These are phyloP conservation scores for Exophiala sp. DNA, from an alignment of 2,329 filamentous ascomycete genomes.

Conservation along the genomic window DNA sequence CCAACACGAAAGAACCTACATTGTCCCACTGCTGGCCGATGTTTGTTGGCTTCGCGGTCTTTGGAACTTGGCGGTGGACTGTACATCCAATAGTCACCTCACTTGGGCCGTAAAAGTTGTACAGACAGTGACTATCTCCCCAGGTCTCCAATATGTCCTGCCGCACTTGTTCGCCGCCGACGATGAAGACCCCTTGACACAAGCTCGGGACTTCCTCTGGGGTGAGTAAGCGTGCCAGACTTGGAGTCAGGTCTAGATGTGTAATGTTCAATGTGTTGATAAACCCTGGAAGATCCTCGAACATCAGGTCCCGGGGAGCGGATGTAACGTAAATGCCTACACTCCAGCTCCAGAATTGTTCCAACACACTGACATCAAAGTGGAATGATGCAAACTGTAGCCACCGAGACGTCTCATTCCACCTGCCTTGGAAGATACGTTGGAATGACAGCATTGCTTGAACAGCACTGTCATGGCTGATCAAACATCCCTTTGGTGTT, in stretches of 20 bases:
- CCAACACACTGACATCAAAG: constrained; percentile 87
- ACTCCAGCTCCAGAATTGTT: constrained; percentile 95
- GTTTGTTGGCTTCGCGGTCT: constrained; percentile 74
- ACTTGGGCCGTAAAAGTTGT: constrained; percentile 89
- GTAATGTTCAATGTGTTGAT: constrained; percentile 71
- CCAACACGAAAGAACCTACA: constrained; percentile 74
- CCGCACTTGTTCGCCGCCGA: constrained; percentile 79
- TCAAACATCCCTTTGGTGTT: constrained; percentile 77
- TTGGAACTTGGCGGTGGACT: constrained; percentile 75
- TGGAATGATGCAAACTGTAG: constrained; percentile 91
- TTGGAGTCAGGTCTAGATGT: constrained; percentile 87
- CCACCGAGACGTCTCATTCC: constrained; percentile 69
- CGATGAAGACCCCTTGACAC: constrained; percentile 82
- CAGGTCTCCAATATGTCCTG: constrained; percentile 83
- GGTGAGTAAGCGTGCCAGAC: constrained; percentile 69
- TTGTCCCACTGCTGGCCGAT: constrained; percentile 84
- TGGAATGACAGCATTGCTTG: constrained; percentile 87
- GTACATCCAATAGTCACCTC: constrained; percentile 91
- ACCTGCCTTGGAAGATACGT: constrained; percentile 67
- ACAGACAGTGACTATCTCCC: constrained; percentile 73
- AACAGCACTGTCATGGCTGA: constrained; percentile 82
- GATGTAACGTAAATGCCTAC: constrained; percentile 79
- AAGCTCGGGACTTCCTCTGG: constrained; percentile 76
- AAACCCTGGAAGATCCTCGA: constrained; percentile 70
- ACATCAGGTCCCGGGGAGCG: constrained; percentile 74